A percentile compares a stretch with the other conserved stretches of the same genome.
Evolutionary conservation across 2,329 filamentous ascomycete species (phyloP).

Genomic region (Epichloe uncinata): DNA sequence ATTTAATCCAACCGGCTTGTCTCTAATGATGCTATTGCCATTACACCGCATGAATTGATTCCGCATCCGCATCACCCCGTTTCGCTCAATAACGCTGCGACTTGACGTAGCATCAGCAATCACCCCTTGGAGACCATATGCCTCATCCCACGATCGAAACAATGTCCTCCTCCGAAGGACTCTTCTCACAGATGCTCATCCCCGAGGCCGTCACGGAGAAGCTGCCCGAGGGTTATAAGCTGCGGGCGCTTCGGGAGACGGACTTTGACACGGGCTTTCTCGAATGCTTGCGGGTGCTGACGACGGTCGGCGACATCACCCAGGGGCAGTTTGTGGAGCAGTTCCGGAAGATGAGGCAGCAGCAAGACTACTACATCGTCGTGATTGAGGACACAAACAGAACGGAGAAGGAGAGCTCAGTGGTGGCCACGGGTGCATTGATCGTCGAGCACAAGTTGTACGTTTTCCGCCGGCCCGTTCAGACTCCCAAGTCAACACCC

Average conservation of each 20-base stretch:
- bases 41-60: too few species aligned
- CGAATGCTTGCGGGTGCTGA: slow-evolving; percentile 81
- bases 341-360: slow-evolving; percentile 67
- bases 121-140: not conserved
- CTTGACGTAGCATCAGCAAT: too few species aligned
- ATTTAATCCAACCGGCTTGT: too few species aligned
- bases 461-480: slow-evolving; percentile 19
- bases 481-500: not conserved
- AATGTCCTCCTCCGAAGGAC: slow-evolving; percentile 32
- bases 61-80: too few species aligned
- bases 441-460: slow-evolving; percentile 92
- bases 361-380: slow-evolving; percentile 73
- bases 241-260: slow-evolving; percentile 63
- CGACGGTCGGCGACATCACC: slow-evolving; percentile 78
- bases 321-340: slow-evolving; percentile 63
- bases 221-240: slow-evolving; percentile 68
- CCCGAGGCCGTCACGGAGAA: slow-evolving; percentile 57
- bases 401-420: slow-evolving; percentile 37
- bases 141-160: slow-evolving; percentile 3
- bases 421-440: slow-evolving; percentile 85
- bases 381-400: slow-evolving; percentile 62
- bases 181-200: slow-evolving; percentile 69
- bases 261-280: slow-evolving; percentile 80
- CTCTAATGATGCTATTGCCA: too few species aligned
- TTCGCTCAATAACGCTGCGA: too few species aligned